Evolutionary conservation across 2,329 filamentous ascomycete species (phyloP), one percentile per base, ranked within the genome.

Genomic region (Colletotrichum limetticola): DNA sequence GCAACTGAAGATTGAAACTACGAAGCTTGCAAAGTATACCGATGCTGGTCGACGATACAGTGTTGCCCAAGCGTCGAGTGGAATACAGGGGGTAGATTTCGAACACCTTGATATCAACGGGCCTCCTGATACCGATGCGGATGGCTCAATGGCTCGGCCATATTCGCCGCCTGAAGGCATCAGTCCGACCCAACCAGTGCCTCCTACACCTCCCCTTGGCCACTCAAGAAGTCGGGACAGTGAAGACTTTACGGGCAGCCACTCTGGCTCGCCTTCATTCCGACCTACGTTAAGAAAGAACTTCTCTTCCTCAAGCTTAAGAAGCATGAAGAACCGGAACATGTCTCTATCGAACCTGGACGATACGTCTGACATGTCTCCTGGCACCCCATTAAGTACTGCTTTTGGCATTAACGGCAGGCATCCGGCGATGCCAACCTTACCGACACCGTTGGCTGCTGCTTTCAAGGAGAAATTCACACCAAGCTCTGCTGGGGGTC

Each of bases 1-100:
- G 80, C 93, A 95, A 78, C 86, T 98, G 63, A 97, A 95, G 83
- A 98, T 98, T 68, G 94, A 98, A 81, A 98, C 95, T 0, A 77
- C 80, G 9, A 82, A 72, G 65, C 66, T 73, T 14, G 52, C 57
- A 22, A 66, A 67, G 12, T 74, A 64, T 35, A 42, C 32, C 37
- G 60, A 70, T 26, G 11, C 66, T 24, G 66, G 59, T 19, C 42
- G 70, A 37, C 66, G 66, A 28, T 72, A 70, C 16, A 72, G 70
- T 42, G 70, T 72, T 55, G 32, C 70, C 28, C 53, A 70, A 26
- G 30, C 52, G 30, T 35, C 26, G 24, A 55, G 52, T 28, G 24
- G 35, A 12, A 37, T 42, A 16, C 35, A 61, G n/a, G 55, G 42
- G 22, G 32, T 70, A 3, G 66, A 70, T 9, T 70, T 70, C 28